Evolutionary conservation across 2,329 filamentous ascomycete genomes (phyloP).

Genomic region (Aulographum hederae): DNA sequence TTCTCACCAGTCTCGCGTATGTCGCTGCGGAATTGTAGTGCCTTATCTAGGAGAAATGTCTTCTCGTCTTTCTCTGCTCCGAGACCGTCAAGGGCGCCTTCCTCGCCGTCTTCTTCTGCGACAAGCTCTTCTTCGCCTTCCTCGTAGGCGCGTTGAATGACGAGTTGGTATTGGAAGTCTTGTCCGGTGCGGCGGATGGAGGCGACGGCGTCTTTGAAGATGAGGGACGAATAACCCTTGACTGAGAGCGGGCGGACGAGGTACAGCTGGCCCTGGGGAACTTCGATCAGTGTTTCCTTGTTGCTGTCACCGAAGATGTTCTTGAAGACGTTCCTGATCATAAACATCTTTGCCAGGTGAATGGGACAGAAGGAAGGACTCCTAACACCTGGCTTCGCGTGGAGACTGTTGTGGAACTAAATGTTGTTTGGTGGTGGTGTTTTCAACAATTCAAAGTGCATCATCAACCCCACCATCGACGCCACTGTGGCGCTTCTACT

Average conservation of each 20-base stretch:
- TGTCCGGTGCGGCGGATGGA: conserved; percentile 85
- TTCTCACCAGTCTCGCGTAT: conserved; percentile 63
- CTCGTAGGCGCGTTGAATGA: conserved; percentile 89
- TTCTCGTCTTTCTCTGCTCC: conserved; percentile 84
- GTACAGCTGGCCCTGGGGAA: conserved; percentile 91
- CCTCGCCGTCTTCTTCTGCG: conserved; percentile 75
- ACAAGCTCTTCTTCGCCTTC: conserved; percentile 89
- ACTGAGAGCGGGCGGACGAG: conserved; percentile 87
- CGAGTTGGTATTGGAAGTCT: conserved; percentile 93
- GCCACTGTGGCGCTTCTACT: too few relatives aligned
- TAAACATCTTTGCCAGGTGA: conserved; percentile 33
- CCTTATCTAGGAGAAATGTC: conserved; percentile 87
- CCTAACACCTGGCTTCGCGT: too few relatives aligned
- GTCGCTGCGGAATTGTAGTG: conserved; percentile 72
- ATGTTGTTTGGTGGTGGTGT: too few relatives aligned
- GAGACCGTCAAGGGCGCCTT: conserved; percentile 51
- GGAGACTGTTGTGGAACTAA: too few relatives aligned
- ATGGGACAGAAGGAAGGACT: too few relatives aligned
- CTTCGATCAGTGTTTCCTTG: conserved; percentile 86
- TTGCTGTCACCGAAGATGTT: conserved; percentile 76
- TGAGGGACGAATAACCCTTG: conserved; percentile 95
- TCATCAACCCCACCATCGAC: too few relatives aligned
- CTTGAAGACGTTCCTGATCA: conserved; percentile 55
- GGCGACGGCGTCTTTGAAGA: conserved; percentile 92
- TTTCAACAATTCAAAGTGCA: too few relatives aligned